phyloP scores from a whole-genome alignment of 352 stramenopile genomes.

The Phytophthora ohioensis region DNA sequence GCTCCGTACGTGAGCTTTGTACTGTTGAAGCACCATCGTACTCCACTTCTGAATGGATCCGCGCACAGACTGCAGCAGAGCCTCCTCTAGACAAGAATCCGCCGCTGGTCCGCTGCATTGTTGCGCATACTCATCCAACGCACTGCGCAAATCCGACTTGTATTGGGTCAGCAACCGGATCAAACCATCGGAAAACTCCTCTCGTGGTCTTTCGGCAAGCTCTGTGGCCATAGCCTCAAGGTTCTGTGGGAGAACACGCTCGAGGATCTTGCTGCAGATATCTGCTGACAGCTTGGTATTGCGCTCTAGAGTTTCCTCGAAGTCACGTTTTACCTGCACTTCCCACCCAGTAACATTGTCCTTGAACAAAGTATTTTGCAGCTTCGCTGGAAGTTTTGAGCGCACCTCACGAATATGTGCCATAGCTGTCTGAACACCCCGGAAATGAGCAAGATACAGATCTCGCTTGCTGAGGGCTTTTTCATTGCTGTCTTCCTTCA shows the following conservation, averaged over 20 bases:
- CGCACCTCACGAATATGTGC: slow-evolving; percentile 37
- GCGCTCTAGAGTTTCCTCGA: slow-evolving; percentile 20
- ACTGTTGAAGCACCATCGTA: slow-evolving; percentile 55
- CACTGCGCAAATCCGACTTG: slow-evolving; percentile 58
- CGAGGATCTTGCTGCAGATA: slow-evolving; percentile 28
- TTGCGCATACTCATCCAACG: slow-evolving; percentile 52
- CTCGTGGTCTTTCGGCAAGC: slow-evolving; percentile 46
- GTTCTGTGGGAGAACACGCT: slow-evolving; percentile 47
- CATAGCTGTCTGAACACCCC: slow-evolving; percentile 37
- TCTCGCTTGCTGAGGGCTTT: slow-evolving; percentile 18
- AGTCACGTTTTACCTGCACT: slow-evolving; percentile 30
- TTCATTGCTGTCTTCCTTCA: slow-evolving; percentile 1
- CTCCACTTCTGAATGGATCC: slow-evolving; percentile 60
- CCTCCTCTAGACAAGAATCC: slow-evolving; percentile 43
- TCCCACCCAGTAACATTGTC: slow-evolving; percentile 39
- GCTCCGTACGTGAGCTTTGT: slow-evolving; percentile 50
- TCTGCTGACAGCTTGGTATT: slow-evolving; percentile 26
- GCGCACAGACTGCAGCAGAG: slow-evolving; percentile 47
- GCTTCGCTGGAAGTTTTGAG: slow-evolving; percentile 32
- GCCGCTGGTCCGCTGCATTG: slow-evolving; percentile 36
- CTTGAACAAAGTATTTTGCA: slow-evolving; percentile 43
- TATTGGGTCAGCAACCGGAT: slow-evolving; percentile 62
- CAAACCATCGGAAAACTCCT: slow-evolving; percentile 64
- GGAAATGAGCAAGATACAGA: slow-evolving; percentile 42
- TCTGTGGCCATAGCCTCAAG: slow-evolving; percentile 49